Base-by-base conservation (phyloP, 2,329 filamentous ascomycete species). In the Mycogone perniciosa region DNA sequence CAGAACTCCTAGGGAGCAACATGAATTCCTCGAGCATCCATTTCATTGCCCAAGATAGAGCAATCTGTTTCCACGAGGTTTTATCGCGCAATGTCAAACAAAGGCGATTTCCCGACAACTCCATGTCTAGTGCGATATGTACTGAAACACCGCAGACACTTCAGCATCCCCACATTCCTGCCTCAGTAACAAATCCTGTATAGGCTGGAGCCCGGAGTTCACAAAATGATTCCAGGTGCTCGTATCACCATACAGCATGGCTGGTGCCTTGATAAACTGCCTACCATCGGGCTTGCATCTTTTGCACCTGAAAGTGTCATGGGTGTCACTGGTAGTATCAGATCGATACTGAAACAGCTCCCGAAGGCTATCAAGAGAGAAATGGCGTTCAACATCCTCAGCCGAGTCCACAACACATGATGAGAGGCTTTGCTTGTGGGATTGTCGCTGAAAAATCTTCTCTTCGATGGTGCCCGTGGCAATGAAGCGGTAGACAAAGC, bases 161-260 rank as follows among this genome's bases (percentile, higher is more conserved):
- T 89, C 88, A 27, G 76, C 73, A 67, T 92, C 84, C 4, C 76
- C 79, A 52, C 79, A 81, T 71, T 99, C 93, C 68, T 97, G 93
- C 57, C 92, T 80, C 44, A 99, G 73, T 63, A 99, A 65, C 64
- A 96, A 70, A 72, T 99, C 93, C 68, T 99, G 92, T 53, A 99
- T 99, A 53, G 80, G 79, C 56, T 82, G 80, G 63, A 99, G 70
- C 0, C 82, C 85, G 4, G 84, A 81, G 61, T 96, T 96, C 40
- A 86, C 81, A 70, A 96, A 95, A 68, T 99, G 93, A 63, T 99
- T 99, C 93, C 93, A 99, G n/a, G 89, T 92, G 70, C 90, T 97
- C 26, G 93, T 97, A 64, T 99, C 93, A 47, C 93, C 93, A 64
- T 99, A 99, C 54, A 99, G 73, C 85, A 97, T 92, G 1, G 93